Evolutionary conservation across 257 asterid species (phyloP), one percentile per base, ranked within the genome.

Genomic region (Striga asiatica): DNA sequence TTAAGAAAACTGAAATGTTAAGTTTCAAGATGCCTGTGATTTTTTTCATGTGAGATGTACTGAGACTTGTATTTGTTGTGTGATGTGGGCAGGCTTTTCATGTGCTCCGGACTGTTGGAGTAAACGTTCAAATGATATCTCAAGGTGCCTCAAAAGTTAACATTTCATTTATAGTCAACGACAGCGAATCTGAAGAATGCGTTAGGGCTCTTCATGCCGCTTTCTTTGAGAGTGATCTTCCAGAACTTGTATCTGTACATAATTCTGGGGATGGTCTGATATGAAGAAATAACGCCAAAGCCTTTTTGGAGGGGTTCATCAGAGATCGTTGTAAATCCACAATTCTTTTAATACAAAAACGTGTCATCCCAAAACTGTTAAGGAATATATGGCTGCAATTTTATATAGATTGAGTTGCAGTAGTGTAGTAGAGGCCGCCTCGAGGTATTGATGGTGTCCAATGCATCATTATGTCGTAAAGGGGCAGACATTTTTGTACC

Each of bases 111-210:
- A 65, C 76, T 6, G 73, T 61, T 20, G 83, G 85, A 10, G 83
- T 84, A 22, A 87, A 87, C 61, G 93, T 84, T 54, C 96, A 84
- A 66, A 87, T 87, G 96, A 87, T 87, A 66, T 87, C 94, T 19
- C 94, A 87, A 72, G 96, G 96, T 22, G 94, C 94, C 50, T 83
- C 94, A 1, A 83, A 83, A 69, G 94, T 87, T 41, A 87, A 87
- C 69, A 87, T 83, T 50, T 87, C 94, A 8, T 50, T 87, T 54
- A 87, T 87, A 59, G 96, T 87, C 34, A 83, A 79, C 39, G 96
- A 87, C 65, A 74, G 77, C 34, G 94, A 87, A 74, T 78, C 96
- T 38, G 96, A 81, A 73, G 67, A 74, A 50, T 81, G 96, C 27
- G 91, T 84, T 23, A 74, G 85, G 76, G 80, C 88, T 57, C 88